A percentile compares a stretch with the other conserved stretches of the same genome.
Conservation (phyloP, 345 rosid genomes). For the Eucalyptus sp. region DNA sequence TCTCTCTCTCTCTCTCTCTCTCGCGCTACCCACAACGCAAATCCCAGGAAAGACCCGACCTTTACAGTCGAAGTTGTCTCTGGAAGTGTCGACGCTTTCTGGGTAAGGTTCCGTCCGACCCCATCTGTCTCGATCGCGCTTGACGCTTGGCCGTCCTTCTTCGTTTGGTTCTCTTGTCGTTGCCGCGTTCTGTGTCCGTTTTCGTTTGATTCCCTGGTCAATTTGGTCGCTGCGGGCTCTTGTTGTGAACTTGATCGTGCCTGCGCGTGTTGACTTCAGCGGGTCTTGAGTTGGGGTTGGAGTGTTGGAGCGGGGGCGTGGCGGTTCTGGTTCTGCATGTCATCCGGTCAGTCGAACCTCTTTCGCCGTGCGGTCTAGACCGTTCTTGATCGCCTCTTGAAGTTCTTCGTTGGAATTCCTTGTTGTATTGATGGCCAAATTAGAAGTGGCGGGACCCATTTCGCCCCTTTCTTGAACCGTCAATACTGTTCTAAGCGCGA, state of each 20-base stretch:
- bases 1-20: neutral
- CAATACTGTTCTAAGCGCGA: neutral
- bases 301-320: neutral
- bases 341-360: neutral
- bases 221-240: neutral
- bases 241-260: neutral
- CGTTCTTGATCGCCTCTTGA: neutral
- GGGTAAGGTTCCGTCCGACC: neutral
- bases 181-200: neutral
- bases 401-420: neutral
- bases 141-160: neutral
- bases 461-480: neutral
- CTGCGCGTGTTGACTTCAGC: rapidly evolving
- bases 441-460: neutral
- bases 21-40: neutral
- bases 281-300: neutral
- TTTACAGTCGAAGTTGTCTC: neutral
- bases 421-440: neutral
- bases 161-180: neutral
- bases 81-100: neutral
- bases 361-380: neutral
- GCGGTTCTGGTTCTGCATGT: neutral
- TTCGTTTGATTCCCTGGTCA: neutral
- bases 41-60: neutral
- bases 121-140: neutral